A percentile compares a stretch with the other conserved stretches of the same genome.
Evolutionary conservation across 108 stramenopile genomes (phyloP).

Genomic region (Skeletonema grethae): DNA sequence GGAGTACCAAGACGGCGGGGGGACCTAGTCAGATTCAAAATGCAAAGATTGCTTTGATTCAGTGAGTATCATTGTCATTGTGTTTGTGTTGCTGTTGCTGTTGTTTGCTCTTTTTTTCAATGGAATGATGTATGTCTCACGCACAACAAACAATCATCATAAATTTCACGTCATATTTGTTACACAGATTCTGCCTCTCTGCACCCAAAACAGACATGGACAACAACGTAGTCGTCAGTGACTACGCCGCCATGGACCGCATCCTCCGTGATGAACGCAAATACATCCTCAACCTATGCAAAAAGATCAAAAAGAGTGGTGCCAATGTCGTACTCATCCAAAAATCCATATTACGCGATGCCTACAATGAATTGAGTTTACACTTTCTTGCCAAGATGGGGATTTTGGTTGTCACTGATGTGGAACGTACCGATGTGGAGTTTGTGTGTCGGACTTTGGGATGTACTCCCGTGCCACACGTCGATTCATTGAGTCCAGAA

Average conservation of each 20-base stretch:
- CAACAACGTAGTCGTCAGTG: slow-evolving; percentile 97
- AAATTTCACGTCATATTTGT: neutral
- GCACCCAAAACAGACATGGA: slow-evolving; percentile 99
- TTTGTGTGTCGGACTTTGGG: slow-evolving; percentile 96
- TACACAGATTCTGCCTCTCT: slow-evolving; percentile 85
- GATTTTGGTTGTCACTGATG: slow-evolving; percentile 98
- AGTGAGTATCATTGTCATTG: slow-evolving; percentile 42
- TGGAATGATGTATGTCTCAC: neutral
- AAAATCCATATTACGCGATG: slow-evolving; percentile 98
- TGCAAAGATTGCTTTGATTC: slow-evolving; percentile 96
- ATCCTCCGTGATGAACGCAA: slow-evolving; percentile 98
- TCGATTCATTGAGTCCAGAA: slow-evolving; percentile 89
- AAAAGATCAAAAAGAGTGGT: slow-evolving; percentile 97
- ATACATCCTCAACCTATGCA: slow-evolving; percentile 94
- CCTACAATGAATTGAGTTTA: slow-evolving; percentile 98
- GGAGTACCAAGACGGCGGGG: slow-evolving; percentile 90
- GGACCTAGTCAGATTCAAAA: slow-evolving; percentile 90
- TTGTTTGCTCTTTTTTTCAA: neutral
- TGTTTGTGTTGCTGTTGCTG: neutral
- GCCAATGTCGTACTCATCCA: slow-evolving; percentile 98
- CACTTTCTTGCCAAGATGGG: slow-evolving; percentile 99
- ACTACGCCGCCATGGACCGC: slow-evolving; percentile 99
- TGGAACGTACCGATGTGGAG: slow-evolving; percentile 95
- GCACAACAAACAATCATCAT: slow-evolving; percentile 6
- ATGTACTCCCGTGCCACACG: slow-evolving; percentile 94